Conservation (phyloP, 305 asterid genomes). For the Fraxinus ornus region DNA sequence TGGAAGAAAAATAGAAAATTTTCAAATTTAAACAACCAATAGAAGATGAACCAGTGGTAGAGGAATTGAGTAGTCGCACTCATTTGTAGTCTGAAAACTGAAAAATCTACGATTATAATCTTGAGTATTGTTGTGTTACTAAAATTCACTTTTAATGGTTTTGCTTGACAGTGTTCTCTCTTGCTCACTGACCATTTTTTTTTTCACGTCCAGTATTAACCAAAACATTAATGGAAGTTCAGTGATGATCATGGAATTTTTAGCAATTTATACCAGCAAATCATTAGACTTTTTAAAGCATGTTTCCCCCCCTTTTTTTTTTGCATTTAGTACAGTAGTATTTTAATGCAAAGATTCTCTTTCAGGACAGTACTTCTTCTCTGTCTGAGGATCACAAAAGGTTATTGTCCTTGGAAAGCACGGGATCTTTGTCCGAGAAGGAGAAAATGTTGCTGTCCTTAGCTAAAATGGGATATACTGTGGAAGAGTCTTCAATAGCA, state of each 20-base stretch:
- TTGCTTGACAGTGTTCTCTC: neutral
- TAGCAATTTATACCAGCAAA: neutral
- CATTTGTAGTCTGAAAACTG: slow-evolving; percentile 2
- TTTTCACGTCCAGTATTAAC: neutral
- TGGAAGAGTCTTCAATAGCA: slow-evolving; percentile 68
- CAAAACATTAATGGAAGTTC: neutral
- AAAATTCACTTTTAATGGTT: neutral
- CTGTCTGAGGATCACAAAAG: slow-evolving; percentile 52
- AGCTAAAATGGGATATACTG: slow-evolving; percentile 71
- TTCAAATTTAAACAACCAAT: slow-evolving; percentile 2
- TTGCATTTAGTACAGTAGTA: neutral
- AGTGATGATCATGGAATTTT: neutral
- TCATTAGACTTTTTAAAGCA: neutral
- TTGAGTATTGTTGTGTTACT: neutral
- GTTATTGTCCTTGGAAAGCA: slow-evolving; percentile 39
- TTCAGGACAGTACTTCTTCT: slow-evolving; percentile 45
- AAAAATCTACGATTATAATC: neutral
- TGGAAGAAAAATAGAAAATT: neutral
- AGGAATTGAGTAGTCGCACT: slow-evolving; percentile 5
- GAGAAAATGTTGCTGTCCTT: slow-evolving; percentile 46
- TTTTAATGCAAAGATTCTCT: slow-evolving; percentile 6
- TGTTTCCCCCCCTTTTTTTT: slow-evolving; percentile 10
- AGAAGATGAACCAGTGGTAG: neutral
- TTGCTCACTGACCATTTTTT: neutral
- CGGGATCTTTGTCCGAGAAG: slow-evolving; percentile 46